Percentiles rank a stretch among this genome's conserved stretches.
Evolutionary conservation across 2,329 filamentous ascomycete genomes (phyloP).

Genomic region (Diaporthe humulicola): DNA sequence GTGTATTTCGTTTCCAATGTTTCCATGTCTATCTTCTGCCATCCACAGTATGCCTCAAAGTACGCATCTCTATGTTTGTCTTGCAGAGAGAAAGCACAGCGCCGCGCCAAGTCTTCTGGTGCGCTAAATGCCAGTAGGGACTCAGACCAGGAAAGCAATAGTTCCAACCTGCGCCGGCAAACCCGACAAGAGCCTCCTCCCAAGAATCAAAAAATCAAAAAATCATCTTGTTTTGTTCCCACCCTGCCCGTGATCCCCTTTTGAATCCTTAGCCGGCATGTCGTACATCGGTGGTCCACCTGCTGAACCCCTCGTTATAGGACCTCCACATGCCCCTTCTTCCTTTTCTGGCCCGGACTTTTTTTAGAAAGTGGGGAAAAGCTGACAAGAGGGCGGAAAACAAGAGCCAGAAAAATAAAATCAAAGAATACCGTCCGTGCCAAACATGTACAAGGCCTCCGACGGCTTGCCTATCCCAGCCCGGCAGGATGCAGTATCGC

Average conservation of each 20-base stretch:
- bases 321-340: constrained; percentile 7
- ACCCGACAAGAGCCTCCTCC: constrained; percentile 3
- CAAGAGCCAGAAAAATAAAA: not conserved
- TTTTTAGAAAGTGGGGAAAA: constrained; percentile 24
- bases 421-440: not conserved
- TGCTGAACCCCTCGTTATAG: constrained; percentile 3
- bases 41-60: constrained; percentile 33
- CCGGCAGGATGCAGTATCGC: constrained; percentile 13
- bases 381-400: constrained; percentile 17
- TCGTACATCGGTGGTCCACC: constrained; percentile 17
- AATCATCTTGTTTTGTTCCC: constrained; percentile 31
- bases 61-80: constrained; percentile 36
- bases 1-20: constrained; percentile 31
- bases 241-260: constrained; percentile 17
- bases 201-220: constrained; percentile 4
- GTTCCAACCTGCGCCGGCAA: constrained; percentile 33
- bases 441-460: constrained; percentile 23
- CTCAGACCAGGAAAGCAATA: constrained; percentile 6
- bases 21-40: constrained; percentile 37
- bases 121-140: constrained; percentile 21
- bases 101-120: constrained; percentile 25
- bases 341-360: constrained; percentile 16
- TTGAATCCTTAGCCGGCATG: constrained; percentile 22
- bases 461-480: not conserved
- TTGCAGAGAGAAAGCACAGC: constrained; percentile 34